Base-by-base conservation (phyloP, 2,329 filamentous ascomycete genomes). In the Xylariaceae sp. region DNA sequence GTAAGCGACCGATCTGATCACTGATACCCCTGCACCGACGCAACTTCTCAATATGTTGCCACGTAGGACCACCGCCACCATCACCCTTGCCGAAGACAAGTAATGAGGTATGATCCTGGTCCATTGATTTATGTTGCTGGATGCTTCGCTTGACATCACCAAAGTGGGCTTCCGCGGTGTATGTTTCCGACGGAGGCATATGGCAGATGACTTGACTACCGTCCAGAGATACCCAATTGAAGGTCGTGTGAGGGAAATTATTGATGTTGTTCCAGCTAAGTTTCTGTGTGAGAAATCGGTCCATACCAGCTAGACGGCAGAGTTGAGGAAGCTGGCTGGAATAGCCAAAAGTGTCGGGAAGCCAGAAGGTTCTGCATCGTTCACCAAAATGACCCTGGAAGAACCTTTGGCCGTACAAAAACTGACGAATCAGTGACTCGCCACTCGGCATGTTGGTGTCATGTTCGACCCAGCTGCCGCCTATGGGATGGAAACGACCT, bases 201-300 rank as follows among this genome's bases (percentile, higher is more conserved):
- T 98, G 93, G 66, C 92, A 97, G 51, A 98, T 82, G 55, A 98
- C 93, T 63, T 97, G 93, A 61, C 88, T 95, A 47, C 93, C 92
- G 65, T 98, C 93, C 12, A 96, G 80, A 11, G 90, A 82, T 23
- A 98, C 91, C 93, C 93, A 98, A 67, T 95, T 95, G 76, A 98
- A 98, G 0, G 93, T 97, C 5, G 93, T 97, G 64, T 97, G 93
- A 0, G 93, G 93, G 70, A 97, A 98, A 62, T 87, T 95, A 71
- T 97, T 97, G 77, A 97, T 97, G 65, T 97, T 97, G 73, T 97
- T 97, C 93, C 93, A 98, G 73, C 92, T 97, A 48, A 98, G 75
- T 72, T 98, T 98, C 67, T 98, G 93, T 0, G 93, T 98, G 61
- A 98, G 86, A 74, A 98, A 98, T 25, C 92, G 82, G 47, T 81